Evolutionary conservation across 1,284 basidiomycete genomes (phyloP).

Genomic region (Pseudozyma pruni): DNA sequence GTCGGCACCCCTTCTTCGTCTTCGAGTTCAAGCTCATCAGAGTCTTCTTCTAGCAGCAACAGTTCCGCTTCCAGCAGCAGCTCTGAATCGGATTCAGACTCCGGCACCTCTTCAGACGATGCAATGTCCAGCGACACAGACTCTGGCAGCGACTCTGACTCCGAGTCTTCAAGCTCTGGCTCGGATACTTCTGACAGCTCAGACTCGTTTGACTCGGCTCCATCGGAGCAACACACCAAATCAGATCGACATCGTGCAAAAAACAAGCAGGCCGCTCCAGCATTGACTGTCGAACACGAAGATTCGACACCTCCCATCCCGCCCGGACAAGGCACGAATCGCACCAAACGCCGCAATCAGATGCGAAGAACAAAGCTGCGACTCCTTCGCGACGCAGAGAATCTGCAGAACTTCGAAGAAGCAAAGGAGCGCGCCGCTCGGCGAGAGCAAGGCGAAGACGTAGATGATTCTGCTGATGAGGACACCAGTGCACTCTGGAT

Average conservation of each 20-base stretch:
- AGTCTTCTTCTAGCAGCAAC: conserved; percentile 1
- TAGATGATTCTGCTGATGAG: not conserved
- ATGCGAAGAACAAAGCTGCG: conserved; percentile 29
- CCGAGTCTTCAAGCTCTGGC: not conserved
- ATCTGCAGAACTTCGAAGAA: not conserved
- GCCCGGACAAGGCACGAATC: conserved; percentile 44
- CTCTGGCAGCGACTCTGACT: conserved; percentile 1
- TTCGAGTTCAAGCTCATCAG: not conserved
- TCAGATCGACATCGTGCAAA: conserved; percentile 3
- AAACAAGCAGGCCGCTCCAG: not conserved
- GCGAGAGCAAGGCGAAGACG: not conserved
- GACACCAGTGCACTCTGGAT: not conserved
- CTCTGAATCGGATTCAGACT: conserved; percentile 6
- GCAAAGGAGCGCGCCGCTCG: conserved; percentile 2
- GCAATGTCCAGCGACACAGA: not conserved
- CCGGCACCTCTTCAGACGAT: conserved; percentile 9
- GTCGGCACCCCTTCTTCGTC: conserved; percentile 1
- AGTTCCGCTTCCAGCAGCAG: not conserved
- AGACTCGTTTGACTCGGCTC: conserved; percentile 19
- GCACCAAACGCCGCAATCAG: conserved; percentile 51
- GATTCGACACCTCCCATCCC: conserved; percentile 8
- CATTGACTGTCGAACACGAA: not conserved
- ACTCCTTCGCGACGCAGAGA: conserved; percentile 9
- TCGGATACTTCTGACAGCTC: not conserved
- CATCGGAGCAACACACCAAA: conserved; percentile 10